Conservation (phyloP, 768 basidiomycete genomes). For the Pleurotus ostreatus region DNA sequence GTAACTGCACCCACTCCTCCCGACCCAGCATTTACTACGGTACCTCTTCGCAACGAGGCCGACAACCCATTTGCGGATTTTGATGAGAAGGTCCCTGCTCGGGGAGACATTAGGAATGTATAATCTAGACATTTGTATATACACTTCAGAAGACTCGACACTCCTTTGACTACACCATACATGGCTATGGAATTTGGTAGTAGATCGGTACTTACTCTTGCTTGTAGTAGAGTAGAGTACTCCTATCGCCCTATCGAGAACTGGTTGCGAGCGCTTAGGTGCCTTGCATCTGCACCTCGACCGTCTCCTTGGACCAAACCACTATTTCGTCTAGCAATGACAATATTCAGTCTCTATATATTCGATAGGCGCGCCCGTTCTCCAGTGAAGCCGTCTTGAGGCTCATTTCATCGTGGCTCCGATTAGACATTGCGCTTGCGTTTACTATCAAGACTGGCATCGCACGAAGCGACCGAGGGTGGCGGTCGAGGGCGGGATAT, state of each 20-base stretch:
- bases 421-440: slow-evolving; percentile 80
- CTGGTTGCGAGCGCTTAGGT: too few relatives aligned
- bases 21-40: slow-evolving; percentile 23
- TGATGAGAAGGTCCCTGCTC: slow-evolving; percentile 37
- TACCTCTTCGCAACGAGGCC: slow-evolving; percentile 18
- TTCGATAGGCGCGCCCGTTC: slow-evolving; percentile 68
- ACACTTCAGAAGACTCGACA: neutral
- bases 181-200: too few relatives aligned
- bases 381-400: neutral
- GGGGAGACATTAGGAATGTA: slow-evolving; percentile 29
- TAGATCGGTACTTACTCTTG: too few relatives aligned
- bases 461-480: slow-evolving; percentile 69
- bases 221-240: too few relatives aligned
- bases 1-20: slow-evolving; percentile 34
- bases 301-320: neutral
- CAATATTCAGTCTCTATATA: slow-evolving; percentile 90
- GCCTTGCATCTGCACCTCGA: neutral
- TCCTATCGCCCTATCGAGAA: too few relatives aligned
- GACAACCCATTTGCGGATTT: slow-evolving; percentile 26
- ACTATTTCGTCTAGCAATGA: slow-evolving; percentile 45
- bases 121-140: neutral
- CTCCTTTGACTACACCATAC: too few relatives aligned
- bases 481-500: slow-evolving; percentile 68
- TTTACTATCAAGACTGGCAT: slow-evolving; percentile 97
- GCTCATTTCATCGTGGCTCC: slow-evolving; percentile 10